These are phyloP conservation scores for Serendipita sp. DNA, from an alignment of 768 basidiomycete genomes.

Conservation along the genomic window DNA sequence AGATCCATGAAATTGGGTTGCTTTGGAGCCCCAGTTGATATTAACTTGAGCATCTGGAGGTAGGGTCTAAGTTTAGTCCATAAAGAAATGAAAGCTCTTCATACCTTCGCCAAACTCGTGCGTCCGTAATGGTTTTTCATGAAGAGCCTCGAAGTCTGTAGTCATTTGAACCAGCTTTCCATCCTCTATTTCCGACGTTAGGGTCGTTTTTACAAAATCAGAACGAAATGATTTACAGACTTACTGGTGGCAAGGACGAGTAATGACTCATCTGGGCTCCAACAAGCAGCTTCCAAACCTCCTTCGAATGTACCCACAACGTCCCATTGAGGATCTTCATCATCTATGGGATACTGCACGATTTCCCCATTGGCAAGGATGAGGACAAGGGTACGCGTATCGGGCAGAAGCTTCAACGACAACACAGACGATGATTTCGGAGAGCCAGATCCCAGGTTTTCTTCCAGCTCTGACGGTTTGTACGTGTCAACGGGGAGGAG, in stretches of 20 bases:
- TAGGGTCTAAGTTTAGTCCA: not conserved
- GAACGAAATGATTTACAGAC: slow-evolving; percentile 9
- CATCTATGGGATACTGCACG: slow-evolving; percentile 37
- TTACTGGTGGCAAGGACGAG: slow-evolving; percentile 66
- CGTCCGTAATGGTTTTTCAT: slow-evolving; percentile 56
- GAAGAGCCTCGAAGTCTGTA: slow-evolving; percentile 71
- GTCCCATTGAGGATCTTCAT: slow-evolving; percentile 34
- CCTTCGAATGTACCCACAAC: slow-evolving; percentile 77
- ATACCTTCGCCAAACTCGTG: slow-evolving; percentile 75
- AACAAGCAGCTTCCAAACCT: slow-evolving; percentile 65
- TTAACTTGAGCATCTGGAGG: slow-evolving; percentile 70
- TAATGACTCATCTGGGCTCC: slow-evolving; percentile 88
- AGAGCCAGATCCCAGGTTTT: not conserved
- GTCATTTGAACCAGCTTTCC: slow-evolving; percentile 80
- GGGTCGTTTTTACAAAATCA: not conserved
- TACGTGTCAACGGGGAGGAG: too few relatives aligned
- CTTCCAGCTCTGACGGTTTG: too few relatives aligned
- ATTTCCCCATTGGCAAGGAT: slow-evolving; percentile 75
- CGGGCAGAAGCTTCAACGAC: slow-evolving; percentile 52
- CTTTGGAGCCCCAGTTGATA: slow-evolving; percentile 94
- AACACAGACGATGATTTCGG: slow-evolving; percentile 23
- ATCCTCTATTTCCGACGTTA: slow-evolving; percentile 30
- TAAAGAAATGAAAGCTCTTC: not conserved
- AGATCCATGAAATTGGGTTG: slow-evolving; percentile 95
- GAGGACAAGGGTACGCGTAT: slow-evolving; percentile 46